Base-by-base conservation (phyloP, 768 basidiomycete genomes). In the Phylloporus sp. region DNA sequence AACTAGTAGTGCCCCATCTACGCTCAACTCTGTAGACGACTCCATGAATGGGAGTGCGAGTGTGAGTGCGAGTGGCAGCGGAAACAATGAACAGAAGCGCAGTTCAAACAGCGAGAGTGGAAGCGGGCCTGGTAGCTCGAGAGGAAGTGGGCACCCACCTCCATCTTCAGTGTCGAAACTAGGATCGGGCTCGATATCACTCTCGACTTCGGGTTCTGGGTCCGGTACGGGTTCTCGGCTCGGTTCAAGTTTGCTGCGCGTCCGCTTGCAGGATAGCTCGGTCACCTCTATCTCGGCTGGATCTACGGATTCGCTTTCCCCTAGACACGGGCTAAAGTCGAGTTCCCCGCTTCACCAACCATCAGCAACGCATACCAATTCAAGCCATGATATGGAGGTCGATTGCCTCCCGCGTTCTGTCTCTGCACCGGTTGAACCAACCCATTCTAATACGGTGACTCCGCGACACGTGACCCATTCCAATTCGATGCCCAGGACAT, bases 251-350 rank as follows among this genome's bases (percentile, higher is more conserved):
- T 49, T 61, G 40, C 43, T 69, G 47, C 60, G 41, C 22, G 32
- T 47, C 49, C 58, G 59, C 53, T 41, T 69, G 41, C 52, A 48
- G 44, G 67, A 65, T 16, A 64, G 66, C 20, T 69, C 69, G 6
- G 67, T 49, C n/a, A 69, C 67, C 16, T 69, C 67, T 36, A 32
- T 67, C 40, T 68, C 66, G 34, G 50, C 47, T 35, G 45, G 45
- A 24, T 62, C 69, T 27, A 54, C 47, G 5, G 62, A 58, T 31
- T 65, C 64, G 5, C 44, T 49, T 27, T 48, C 45, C 9, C 47
- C 36, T 7, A 40, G 39, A 26, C 53, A 48, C 43, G 51, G 31
- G 24, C 32, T 9, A 39, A 58, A 55, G 50, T 22, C 23, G 13
- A 50, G 23, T n/a, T n/a, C 31, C 15, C 26, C 40, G 20, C 45